Percentiles rank a stretch among this genome's conserved stretches.
phyloP scores from a whole-genome alignment of 202 grass and related monocot species.

The Elaeis oleifera region DNA sequence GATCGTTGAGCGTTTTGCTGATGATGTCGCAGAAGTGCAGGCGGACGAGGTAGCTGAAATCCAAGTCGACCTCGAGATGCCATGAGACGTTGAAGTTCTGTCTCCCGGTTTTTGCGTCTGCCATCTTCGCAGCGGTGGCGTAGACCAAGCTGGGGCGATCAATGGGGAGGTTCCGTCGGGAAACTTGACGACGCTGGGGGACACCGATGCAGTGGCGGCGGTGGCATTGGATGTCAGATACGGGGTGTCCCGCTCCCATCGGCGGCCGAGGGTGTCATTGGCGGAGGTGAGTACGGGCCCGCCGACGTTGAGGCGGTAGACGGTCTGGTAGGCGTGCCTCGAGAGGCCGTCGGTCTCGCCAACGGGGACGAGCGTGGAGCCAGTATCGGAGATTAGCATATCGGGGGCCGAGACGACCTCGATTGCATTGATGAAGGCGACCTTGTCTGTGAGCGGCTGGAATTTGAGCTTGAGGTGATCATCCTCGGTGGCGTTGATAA shows the following conservation, averaged over 20 bases:
- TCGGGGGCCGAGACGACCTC: constrained; percentile 76
- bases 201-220: constrained; percentile 34
- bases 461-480: constrained; percentile 42
- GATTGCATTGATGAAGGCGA: constrained; percentile 66
- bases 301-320: constrained; percentile 69
- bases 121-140: constrained; percentile 51
- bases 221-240: constrained; percentile 37
- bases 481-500: constrained; percentile 58
- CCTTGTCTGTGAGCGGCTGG: constrained; percentile 37
- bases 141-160: constrained; percentile 49
- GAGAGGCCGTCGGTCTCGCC: constrained; percentile 36
- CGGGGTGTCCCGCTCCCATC: constrained; percentile 36
- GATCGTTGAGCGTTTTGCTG: constrained; percentile 57
- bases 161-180: constrained; percentile 52
- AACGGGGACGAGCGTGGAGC: constrained; percentile 29
- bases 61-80: constrained; percentile 43
- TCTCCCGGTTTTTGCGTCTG: constrained; percentile 30
- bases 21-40: constrained; percentile 81
- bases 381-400: constrained; percentile 46
- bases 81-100: constrained; percentile 68
- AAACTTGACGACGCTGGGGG: constrained; percentile 33
- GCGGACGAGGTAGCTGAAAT: constrained; percentile 47
- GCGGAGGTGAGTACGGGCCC: constrained; percentile 37
- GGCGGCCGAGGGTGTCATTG: constrained; percentile 63
- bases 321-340: constrained; percentile 36